Percentiles rank a stretch among this genome's conserved stretches.
Conservation (phyloP, 495 filamentous ascomycete species). For the Neurospora hispaniola region DNA sequence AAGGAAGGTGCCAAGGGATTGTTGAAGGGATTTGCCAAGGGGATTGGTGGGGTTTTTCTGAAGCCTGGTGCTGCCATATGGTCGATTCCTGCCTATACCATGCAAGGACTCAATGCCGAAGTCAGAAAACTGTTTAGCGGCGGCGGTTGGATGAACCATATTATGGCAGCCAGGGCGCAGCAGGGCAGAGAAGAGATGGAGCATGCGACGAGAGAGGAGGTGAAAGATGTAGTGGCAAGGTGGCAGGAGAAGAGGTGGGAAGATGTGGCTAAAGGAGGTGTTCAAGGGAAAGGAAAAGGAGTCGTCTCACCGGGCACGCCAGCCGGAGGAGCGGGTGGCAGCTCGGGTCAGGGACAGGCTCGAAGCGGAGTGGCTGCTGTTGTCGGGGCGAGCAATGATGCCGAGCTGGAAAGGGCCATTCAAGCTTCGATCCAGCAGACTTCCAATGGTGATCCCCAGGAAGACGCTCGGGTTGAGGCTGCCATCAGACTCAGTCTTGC, state of each 20-base stretch:
- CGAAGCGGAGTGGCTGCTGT: background rate
- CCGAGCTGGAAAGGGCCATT: constrained; percentile 61
- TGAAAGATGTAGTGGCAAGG: constrained; percentile 42
- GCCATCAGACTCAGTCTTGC: constrained; percentile 58
- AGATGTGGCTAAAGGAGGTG: constrained; percentile 3
- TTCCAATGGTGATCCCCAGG: constrained; percentile 52
- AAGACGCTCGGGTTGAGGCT: constrained; percentile 56
- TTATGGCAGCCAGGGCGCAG: constrained; percentile 57
- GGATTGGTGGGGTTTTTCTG: constrained; percentile 57
- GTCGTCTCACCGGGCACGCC: constrained; percentile 6
- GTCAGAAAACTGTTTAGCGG: constrained; percentile 49
- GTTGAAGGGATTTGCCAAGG: constrained; percentile 65
- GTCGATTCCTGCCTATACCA: constrained; percentile 60
- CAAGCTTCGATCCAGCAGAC: constrained; percentile 54
- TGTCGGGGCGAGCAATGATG: constrained; percentile 17
- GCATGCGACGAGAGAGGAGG: constrained; percentile 38
- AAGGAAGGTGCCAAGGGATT: constrained; percentile 61
- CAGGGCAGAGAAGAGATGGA: constrained; percentile 59
- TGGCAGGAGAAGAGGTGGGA: constrained; percentile 42
- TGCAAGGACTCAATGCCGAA: constrained; percentile 67
- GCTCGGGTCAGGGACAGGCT: constrained; percentile 1
- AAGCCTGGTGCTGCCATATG: constrained; percentile 61
- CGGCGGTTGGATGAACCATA: constrained; percentile 55
- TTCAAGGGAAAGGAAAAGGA: constrained; percentile 4
- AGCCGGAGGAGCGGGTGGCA: constrained; percentile 19